Base-by-base conservation (phyloP, 352 stramenopile genomes). In the Phytophthora pisi region DNA sequence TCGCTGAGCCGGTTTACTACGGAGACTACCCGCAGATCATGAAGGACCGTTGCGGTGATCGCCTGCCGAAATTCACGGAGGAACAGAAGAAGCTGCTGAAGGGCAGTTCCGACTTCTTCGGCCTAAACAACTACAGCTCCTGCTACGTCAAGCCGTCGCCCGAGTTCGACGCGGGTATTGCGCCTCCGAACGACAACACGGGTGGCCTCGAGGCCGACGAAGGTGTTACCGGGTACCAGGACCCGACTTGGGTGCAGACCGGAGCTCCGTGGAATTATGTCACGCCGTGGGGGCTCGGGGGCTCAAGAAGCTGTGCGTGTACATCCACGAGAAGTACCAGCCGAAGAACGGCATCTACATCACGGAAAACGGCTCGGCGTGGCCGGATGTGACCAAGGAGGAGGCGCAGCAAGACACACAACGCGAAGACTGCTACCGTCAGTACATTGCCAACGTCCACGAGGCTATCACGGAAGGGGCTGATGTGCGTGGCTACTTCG, bases 81-180 rank as follows among this genome's bases (percentile, higher is more conserved):
- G 74, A 92, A 31, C 79, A 98, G 66, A 81, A 88, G 58, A 81
- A 86, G 45, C 53, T 91, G 30, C 49, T 98, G 16, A 82, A 86
- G 50, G 86, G 81, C 20, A 97, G 85, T 36, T 81, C 67, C 31
- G 96, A 99, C 54, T 98, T 98, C 77, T 89, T 99, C 38, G 96
- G 92, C 0, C 67, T 99, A 5, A 99, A 99, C 78, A 92, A 98
- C 73, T 99, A 98, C 76, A 84, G 79, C 24, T 86, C 84, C 0
- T 61, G 63, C 34, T 86, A 80, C 43, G 58, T 70, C 4, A 72
- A 68, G 49, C 66, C 75, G 5, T 84, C 75, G 15, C 58, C 75
- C n/a, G 67, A 63, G 16, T 86, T 70, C 10, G 42, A 77, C 10
- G 68, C 57, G 20, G 65, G 71, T 3, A 64, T 61, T 3, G 7